phyloP scores from a whole-genome alignment of 2,329 filamentous ascomycete genomes.

The Cercospora beticola region DNA sequence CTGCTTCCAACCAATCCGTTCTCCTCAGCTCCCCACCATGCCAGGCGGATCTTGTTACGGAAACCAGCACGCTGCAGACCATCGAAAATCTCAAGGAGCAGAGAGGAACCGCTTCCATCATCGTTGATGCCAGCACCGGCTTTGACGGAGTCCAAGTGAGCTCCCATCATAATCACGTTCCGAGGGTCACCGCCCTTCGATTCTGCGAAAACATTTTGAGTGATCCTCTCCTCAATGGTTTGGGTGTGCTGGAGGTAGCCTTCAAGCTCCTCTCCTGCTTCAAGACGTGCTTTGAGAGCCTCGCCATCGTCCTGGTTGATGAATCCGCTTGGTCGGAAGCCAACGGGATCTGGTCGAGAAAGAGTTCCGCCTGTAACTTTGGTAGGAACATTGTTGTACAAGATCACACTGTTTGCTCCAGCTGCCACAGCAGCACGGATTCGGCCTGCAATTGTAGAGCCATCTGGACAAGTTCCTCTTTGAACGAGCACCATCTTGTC shows the following conservation, averaged over 20 bases:
- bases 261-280: conserved; percentile 43
- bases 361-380: conserved; percentile 57
- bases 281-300: conserved; percentile 56
- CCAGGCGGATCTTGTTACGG: conserved; percentile 68
- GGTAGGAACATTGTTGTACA: conserved; percentile 71
- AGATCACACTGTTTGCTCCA: conserved; percentile 67
- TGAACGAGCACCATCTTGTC: conserved; percentile 69
- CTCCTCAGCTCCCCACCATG: conserved; percentile 64
- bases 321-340: conserved; percentile 67
- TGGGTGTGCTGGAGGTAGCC: conserved; percentile 45
- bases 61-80: conserved; percentile 69
- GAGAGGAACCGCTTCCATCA: conserved; percentile 67
- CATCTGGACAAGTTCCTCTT: conserved; percentile 60
- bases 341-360: conserved; percentile 35
- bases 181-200: conserved; percentile 45
- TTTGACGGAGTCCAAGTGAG: conserved; percentile 46
- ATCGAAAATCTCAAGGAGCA: conserved; percentile 59
- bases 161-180: conserved; percentile 32
- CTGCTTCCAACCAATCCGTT: conserved; percentile 59
- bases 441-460: conserved; percentile 64
- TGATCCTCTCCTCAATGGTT: conserved; percentile 47
- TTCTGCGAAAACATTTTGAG: conserved; percentile 60
- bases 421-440: conserved; percentile 65
- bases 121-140: conserved; percentile 73
- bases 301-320: conserved; percentile 61